phyloP scores from a whole-genome alignment of 345 rosid species.

The Leavenworthia alabamica region DNA sequence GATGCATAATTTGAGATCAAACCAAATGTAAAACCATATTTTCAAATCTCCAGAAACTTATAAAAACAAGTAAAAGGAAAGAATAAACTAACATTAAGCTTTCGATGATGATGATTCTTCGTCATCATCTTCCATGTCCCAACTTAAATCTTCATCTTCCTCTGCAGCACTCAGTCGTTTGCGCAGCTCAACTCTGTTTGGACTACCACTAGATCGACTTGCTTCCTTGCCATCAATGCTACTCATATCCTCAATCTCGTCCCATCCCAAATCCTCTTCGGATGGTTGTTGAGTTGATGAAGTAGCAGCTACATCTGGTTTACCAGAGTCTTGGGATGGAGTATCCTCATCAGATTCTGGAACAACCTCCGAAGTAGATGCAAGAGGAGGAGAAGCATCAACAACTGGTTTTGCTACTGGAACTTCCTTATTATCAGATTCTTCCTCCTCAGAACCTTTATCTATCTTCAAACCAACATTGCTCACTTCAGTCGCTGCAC shows the following conservation, averaged over 20 bases:
- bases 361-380: no score
- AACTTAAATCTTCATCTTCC: constrained; percentile 80
- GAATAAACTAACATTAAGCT: constrained; percentile 13
- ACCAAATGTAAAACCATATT: no score
- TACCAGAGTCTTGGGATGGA: constrained; percentile 29
- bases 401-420: no score
- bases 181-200: constrained; percentile 45
- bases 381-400: no score
- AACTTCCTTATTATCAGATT: no score
- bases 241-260: constrained; percentile 73
- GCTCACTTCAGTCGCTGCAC: no score
- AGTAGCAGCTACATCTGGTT: constrained; percentile 34
- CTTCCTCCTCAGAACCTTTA: no score
- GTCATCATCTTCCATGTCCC: constrained; percentile 87
- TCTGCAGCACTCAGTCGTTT: constrained; percentile 58
- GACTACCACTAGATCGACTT: constrained; percentile 31
- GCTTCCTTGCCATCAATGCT: constrained; percentile 48
- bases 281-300: constrained; percentile 25
- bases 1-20: no score
- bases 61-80: constrained; percentile 5
- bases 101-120: constrained; percentile 21
- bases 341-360: constrained; percentile 25
- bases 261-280: constrained; percentile 80
- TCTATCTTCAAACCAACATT: no score
- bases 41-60: no score